Base-by-base conservation (phyloP, 352 stramenopile genomes). In the Globisporangium parvum region DNA sequence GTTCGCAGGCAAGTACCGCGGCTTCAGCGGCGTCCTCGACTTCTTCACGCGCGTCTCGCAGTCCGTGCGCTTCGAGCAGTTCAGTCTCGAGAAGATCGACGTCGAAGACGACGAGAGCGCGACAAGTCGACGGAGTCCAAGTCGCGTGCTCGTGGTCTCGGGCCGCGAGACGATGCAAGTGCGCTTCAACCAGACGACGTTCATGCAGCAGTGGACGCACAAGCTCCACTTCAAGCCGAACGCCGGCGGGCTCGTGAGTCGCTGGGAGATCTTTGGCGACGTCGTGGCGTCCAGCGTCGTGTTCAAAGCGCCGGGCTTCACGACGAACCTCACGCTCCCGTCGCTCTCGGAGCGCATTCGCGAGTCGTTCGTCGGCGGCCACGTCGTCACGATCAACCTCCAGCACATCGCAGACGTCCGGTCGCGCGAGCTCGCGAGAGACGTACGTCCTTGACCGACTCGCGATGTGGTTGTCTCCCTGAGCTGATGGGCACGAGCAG, bases 241-340 rank as follows among this genome's bases (percentile, higher is more conserved):
- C 28, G 61, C 65, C 6, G 69, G 68, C 20, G 73, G 71, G 0
- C 69, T 73, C 53, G 70, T 80, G 31, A 86, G 73, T 56, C 80
- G 84, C 10, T 94, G 84, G 84, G 84, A 94, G 62, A 87, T 94
- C 59, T 94, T 91, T 47, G 81, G 84, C 6, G 84, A 94, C 44
- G 79, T 89, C 11, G 81, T 94, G 42, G 84, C 84, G n/a, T 91
- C 84, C 33, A 88, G 80, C 53, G 84, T 94, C 12, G 84, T 92
- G 41, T 94, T 94, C 57, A 87, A 94, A 62, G 62, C 69, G 1
- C 80, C 83, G 0, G 84, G 78, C 0, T 87, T 83, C 54, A 79
- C 69, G 11, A 94, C 83, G n/a, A 92, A 85, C 51, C 73, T 94
- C 23, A 89, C 80, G 26, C 58, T 94, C 14, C 84, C 84, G 21